Percentiles rank a stretch among this genome's conserved stretches.
phyloP scores from a whole-genome alignment of 768 basidiomycete genomes.

The Russula abietina region DNA sequence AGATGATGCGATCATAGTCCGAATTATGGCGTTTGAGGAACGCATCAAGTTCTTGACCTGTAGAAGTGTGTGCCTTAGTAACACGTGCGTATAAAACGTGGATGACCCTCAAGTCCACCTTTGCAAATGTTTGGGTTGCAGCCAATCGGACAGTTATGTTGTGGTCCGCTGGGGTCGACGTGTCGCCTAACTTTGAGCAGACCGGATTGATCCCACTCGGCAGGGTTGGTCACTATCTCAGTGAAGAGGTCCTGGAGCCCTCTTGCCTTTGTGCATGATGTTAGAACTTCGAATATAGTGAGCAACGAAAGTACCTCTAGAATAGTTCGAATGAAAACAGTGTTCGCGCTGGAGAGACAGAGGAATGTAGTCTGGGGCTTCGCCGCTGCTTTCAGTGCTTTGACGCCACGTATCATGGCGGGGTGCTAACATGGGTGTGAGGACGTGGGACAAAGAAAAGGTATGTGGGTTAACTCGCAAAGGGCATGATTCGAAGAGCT shows the following conservation, averaged over 20 bases:
- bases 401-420: slow-evolving; percentile 91
- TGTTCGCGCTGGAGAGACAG: slow-evolving; percentile 91
- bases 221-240: slow-evolving; percentile 89
- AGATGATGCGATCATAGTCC: slow-evolving; percentile 71
- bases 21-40: slow-evolving; percentile 60
- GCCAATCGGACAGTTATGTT: slow-evolving; percentile 79
- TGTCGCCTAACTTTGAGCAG: slow-evolving; percentile 71
- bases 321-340: slow-evolving; percentile 86
- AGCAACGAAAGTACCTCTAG: slow-evolving; percentile 49
- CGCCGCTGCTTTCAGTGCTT: slow-evolving; percentile 56
- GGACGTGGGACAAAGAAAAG: neutral
- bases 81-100: neutral
- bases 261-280: slow-evolving; percentile 49
- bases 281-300: neutral
- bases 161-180: slow-evolving; percentile 67
- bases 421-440: slow-evolving; percentile 66
- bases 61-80: neutral
- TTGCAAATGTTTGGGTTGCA: slow-evolving; percentile 99
- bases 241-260: slow-evolving; percentile 66
- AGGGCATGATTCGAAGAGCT: slow-evolving; percentile 76
- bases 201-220: slow-evolving; percentile 67
- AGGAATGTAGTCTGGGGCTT: slow-evolving; percentile 73
- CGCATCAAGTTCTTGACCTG: slow-evolving; percentile 88
- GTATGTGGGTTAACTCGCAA: slow-evolving; percentile 47
- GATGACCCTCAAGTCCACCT: slow-evolving; percentile 39